A percentile compares a stretch with the other conserved stretches of the same genome.
phyloP scores from a whole-genome alignment of 106 monocot species.

The Amphibolis antarctica region DNA sequence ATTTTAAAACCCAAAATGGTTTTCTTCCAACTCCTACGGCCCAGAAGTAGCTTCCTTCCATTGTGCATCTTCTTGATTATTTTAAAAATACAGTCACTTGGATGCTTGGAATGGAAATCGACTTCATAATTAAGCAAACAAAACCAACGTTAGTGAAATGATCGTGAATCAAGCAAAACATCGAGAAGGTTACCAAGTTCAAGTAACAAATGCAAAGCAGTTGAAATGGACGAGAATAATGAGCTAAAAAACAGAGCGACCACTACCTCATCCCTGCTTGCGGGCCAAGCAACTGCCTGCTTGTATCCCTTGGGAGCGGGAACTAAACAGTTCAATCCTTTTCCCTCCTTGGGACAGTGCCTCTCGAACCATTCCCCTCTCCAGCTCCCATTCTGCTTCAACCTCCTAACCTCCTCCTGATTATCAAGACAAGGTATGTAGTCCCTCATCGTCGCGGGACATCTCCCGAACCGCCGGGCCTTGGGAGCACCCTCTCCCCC shows the following conservation, averaged over 20 bases:
- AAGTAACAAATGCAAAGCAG: background rate
- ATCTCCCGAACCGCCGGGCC: conserved; percentile 36
- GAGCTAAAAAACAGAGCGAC: background rate
- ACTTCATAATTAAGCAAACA: no score
- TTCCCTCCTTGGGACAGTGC: conserved; percentile 48
- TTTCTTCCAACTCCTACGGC: no score
- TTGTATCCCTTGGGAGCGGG: conserved; percentile 60
- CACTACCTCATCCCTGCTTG: conserved; percentile 21
- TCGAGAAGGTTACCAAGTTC: no score
- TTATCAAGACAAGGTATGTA: conserved; percentile 92
- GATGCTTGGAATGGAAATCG: no score
- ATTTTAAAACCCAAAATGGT: no score
- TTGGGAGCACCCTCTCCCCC: conserved; percentile 6
- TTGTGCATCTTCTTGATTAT: no score
- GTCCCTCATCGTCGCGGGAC: conserved; percentile 51
- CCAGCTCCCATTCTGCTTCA: conserved; percentile 37
- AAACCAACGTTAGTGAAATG: no score
- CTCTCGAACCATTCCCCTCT: conserved; percentile 74
- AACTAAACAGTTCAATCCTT: conserved; percentile 54
- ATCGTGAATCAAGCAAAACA: no score
- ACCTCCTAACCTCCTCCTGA: conserved; percentile 44
- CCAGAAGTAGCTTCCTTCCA: no score
- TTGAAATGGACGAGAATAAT: background rate
- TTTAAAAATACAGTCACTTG: no score
- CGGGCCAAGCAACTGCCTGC: conserved; percentile 70